These are phyloP conservation scores for Sphaerostilbella broomeana DNA, from an alignment of 2,329 filamentous ascomycete genomes.

Conservation along the genomic window DNA sequence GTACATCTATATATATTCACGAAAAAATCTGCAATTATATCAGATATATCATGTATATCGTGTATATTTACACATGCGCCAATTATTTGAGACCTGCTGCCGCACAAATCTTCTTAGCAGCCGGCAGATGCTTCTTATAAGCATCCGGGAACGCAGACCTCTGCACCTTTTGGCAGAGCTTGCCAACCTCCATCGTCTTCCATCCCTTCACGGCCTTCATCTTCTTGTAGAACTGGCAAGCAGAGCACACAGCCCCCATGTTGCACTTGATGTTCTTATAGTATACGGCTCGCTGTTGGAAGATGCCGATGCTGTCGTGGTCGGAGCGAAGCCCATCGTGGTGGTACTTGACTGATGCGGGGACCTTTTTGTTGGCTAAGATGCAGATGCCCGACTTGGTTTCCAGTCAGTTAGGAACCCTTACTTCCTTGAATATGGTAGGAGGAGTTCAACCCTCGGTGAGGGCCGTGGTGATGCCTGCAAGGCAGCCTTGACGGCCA, in stretches of 20 bases:
- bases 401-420: neutral
- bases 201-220: conserved; percentile 18
- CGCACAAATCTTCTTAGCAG: conserved; percentile 16
- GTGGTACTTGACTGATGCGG: conserved; percentile 15
- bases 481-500: conserved; percentile 18
- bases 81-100: conserved; percentile 16
- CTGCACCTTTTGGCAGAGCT: conserved; percentile 21
- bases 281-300: conserved; percentile 19
- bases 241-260: conserved; percentile 19
- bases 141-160: conserved; percentile 16
- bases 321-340: conserved; percentile 19
- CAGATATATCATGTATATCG: too few species aligned
- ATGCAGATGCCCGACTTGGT: conserved; percentile 17
- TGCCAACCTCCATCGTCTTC: conserved; percentile 17
- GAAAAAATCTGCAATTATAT: too few species aligned
- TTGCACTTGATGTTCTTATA: conserved; percentile 19
- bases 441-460: conserved; percentile 15
- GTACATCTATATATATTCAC: too few species aligned
- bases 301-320: conserved; percentile 20
- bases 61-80: conserved; percentile 10
- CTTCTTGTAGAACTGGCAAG: conserved; percentile 16
- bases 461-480: conserved; percentile 18
- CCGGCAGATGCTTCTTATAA: conserved; percentile 15
- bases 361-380: conserved; percentile 17
- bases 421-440: neutral